These are phyloP conservation scores for Tuber microsphaerosporum DNA, from an alignment of 495 filamentous ascomycete species.

Conservation along the genomic window DNA sequence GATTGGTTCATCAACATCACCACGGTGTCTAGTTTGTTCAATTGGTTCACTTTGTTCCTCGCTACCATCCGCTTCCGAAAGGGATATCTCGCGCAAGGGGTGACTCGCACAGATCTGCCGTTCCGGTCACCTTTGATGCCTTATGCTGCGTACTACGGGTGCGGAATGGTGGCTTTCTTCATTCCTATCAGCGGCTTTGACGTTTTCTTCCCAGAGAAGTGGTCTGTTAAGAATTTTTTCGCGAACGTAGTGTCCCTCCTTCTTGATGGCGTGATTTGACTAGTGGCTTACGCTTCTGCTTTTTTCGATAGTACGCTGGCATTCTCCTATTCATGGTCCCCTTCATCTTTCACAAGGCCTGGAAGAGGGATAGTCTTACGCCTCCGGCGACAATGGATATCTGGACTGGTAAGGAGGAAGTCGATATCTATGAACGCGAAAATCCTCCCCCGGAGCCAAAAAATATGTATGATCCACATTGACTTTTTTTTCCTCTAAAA, in stretches of 20 bases:
- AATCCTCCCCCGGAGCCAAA: conserved; percentile 25
- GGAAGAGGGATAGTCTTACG: conserved; percentile 45
- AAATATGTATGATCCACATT: conserved; percentile 20
- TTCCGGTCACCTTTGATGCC: conserved; percentile 31
- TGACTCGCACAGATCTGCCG: conserved; percentile 26
- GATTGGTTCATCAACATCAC: conserved; percentile 39
- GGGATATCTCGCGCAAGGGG: conserved; percentile 25
- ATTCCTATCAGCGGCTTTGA: conserved; percentile 37
- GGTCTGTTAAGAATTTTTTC: conserved; percentile 21
- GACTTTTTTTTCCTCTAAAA: neutral
- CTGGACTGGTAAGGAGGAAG: conserved; percentile 55
- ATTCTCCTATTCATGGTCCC: conserved; percentile 53
- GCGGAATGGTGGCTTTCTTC: conserved; percentile 26
- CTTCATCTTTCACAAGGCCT: conserved; percentile 52
- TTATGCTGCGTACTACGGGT: conserved; percentile 38
- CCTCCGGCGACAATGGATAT: conserved; percentile 54
- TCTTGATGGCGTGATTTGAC: conserved; percentile 41
- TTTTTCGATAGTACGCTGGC: conserved; percentile 50
- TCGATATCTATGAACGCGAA: conserved; percentile 51
- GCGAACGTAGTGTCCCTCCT: conserved; percentile 19
- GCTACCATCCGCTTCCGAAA: conserved; percentile 37
- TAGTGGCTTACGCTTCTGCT: neutral
- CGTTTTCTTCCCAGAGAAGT: conserved; percentile 32
- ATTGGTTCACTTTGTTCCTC: conserved; percentile 36
- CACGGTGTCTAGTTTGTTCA: conserved; percentile 33